Percentiles rank a stretch among this genome's conserved stretches.
These are phyloP conservation scores for Daldinia sp. DNA, from an alignment of 2,329 filamentous ascomycete species.

Conservation along the genomic window DNA sequence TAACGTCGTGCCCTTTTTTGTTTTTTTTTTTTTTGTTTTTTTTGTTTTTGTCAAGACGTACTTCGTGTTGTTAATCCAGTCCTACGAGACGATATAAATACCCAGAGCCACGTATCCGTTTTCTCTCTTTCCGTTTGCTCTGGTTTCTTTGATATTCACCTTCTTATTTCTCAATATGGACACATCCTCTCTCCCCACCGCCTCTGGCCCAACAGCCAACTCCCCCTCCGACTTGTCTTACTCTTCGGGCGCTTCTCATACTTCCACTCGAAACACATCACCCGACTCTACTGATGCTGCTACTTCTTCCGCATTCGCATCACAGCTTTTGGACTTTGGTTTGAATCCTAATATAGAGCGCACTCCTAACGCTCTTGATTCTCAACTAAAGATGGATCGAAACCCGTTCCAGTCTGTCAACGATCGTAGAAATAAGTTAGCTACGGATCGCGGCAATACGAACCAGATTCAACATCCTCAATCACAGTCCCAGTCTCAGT, in stretches of 20 bases:
- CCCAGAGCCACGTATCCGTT: constrained; percentile 38
- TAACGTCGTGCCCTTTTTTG: too few species aligned
- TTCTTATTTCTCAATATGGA: constrained; percentile 42
- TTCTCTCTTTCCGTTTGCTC: constrained; percentile 46
- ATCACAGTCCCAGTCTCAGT: neutral
- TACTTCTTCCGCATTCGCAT: constrained; percentile 32
- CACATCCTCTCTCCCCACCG: constrained; percentile 28
- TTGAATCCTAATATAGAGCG: constrained; percentile 36
- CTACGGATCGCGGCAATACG: constrained; percentile 31
- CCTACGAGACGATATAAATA: constrained; percentile 40
- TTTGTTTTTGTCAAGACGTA: constrained; percentile 14
- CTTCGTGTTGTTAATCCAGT: constrained; percentile 27
- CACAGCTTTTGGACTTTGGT: constrained; percentile 39
- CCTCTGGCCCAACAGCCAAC: constrained; percentile 34
- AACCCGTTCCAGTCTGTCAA: constrained; percentile 45
- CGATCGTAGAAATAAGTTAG: constrained; percentile 42
- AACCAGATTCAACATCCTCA: constrained; percentile 31
- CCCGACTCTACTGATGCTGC: constrained; percentile 29
- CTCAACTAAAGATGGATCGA: constrained; percentile 41
- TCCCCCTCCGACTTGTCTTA: constrained; percentile 44
- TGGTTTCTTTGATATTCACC: constrained; percentile 35
- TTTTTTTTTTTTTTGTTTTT: too few species aligned
- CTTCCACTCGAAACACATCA: constrained; percentile 43
- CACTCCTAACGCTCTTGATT: constrained; percentile 32
- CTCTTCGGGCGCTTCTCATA: constrained; percentile 41